phyloP scores from a whole-genome alignment of 2,329 filamentous ascomycete genomes.

The Grosmannia clavigera region DNA sequence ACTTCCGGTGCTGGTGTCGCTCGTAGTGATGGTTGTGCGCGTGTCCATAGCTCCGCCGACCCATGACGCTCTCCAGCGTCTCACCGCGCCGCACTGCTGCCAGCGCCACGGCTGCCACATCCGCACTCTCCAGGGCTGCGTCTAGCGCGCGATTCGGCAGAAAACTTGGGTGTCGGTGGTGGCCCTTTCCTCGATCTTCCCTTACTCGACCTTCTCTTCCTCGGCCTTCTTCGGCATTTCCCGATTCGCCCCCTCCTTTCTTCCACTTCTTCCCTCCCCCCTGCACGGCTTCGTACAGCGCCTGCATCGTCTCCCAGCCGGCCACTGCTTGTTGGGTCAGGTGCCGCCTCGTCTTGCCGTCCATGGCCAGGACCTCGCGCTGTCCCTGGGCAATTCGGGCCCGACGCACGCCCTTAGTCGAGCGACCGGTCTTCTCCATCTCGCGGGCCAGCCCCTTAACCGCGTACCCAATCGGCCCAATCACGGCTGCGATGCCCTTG shows the following conservation, averaged over 20 bases:
- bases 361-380: conserved; percentile 26
- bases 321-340: conserved; percentile 20
- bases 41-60: conserved; percentile 9
- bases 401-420: conserved; percentile 39
- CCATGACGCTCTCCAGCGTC: conserved; percentile 21
- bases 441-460: conserved; percentile 54
- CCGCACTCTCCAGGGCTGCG: conserved; percentile 36
- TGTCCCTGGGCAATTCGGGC: conserved; percentile 48
- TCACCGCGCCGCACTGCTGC: conserved; percentile 33
- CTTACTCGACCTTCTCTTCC: too few relatives aligned
- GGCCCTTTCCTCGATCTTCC: not conserved
- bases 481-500: conserved; percentile 49
- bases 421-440: conserved; percentile 37
- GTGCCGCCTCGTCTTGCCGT: conserved; percentile 18
- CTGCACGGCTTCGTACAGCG: conserved; percentile 25
- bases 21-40: not conserved
- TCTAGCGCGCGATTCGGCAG: conserved; percentile 24
- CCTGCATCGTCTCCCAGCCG: conserved; percentile 30
- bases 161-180: not conserved
- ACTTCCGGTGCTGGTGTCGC: not conserved
- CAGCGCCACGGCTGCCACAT: conserved; percentile 31
- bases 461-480: conserved; percentile 49
- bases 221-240: not conserved
- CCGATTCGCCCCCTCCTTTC: not conserved
- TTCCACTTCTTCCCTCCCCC: conserved; percentile 21